A percentile compares a stretch with the other conserved stretches of the same genome.
Evolutionary conservation across 2,329 filamentous ascomycete genomes (phyloP).

Genomic region (Penicillium sumatraense): DNA sequence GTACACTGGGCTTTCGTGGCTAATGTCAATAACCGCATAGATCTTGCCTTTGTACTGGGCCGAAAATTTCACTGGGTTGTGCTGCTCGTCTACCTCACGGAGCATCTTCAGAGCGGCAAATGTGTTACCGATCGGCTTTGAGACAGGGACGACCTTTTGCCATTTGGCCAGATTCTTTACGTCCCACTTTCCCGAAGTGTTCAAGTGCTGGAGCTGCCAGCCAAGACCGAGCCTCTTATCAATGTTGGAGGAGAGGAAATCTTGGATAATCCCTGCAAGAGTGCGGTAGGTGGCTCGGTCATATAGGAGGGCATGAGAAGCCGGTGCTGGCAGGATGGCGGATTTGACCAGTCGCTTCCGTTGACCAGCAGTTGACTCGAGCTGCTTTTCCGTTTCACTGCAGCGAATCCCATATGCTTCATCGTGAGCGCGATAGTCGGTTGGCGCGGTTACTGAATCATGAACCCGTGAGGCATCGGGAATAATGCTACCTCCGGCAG

Average conservation of each 20-base stretch:
- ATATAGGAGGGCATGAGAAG: constrained; percentile 84
- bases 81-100: constrained; percentile 81
- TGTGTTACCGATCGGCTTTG: constrained; percentile 73
- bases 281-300: constrained; percentile 74
- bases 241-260: constrained; percentile 76
- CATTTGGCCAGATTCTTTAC: constrained; percentile 96
- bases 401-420: constrained; percentile 31
- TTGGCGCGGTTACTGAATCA: constrained; percentile 22
- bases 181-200: constrained; percentile 93
- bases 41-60: constrained; percentile 68
- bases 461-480: constrained; percentile 38
- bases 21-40: constrained; percentile 85
- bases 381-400: constrained; percentile 25
- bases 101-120: constrained; percentile 94
- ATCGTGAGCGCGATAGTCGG: constrained; percentile 30
- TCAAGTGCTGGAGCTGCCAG: constrained; percentile 90
- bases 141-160: constrained; percentile 78
- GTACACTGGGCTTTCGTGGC: constrained; percentile 88
- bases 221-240: constrained; percentile 78
- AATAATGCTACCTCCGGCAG: constrained; percentile 28
- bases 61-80: constrained; percentile 76
- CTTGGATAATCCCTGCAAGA: constrained; percentile 78
- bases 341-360: constrained; percentile 66
- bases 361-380: constrained; percentile 16
- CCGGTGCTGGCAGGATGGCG: constrained; percentile 73